Base-by-base conservation (phyloP, 2,329 filamentous ascomycete genomes). In the Akanthomyces uredinophilus region DNA sequence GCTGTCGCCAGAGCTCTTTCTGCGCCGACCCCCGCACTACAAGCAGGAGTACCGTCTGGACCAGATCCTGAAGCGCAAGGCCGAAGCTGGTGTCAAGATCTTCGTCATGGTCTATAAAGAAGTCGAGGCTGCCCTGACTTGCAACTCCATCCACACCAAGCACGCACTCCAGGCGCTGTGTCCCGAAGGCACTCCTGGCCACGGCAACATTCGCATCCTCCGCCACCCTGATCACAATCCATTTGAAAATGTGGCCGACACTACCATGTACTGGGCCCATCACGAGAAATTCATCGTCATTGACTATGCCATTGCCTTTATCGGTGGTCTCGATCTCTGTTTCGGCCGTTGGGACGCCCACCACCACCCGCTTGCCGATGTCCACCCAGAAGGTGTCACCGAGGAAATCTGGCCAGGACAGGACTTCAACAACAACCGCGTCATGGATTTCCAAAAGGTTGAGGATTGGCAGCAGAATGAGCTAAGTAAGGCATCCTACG, bases 201-300 rank as follows among this genome's bases (percentile, higher is more conserved):
- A 93, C 72, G 92, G 91, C 53, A 98, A 98, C 72, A 98, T 99
- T 71, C 84, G 81, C 41, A 81, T 96, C 57, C 89, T 96, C 85
- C 86, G 94, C 35, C 94, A 98, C 75, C 94, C 94, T 0, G 94
- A 98, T 73, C 94, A 98, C 77, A 97, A 97, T 66, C 84, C 96
- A 2, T 86, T 98, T 56, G 92, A 97, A 69, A 97, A 97, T 70
- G 90, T 89, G 2, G 90, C 90, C 35, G 94, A 98, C 68, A 96
- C 96, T 91, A 97, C 92, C 0, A 92, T 97, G 70, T 97, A 96
- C 78, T 98, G 94, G 87, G 95, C 95, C 0, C 95, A 99, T 72
- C 95, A 99, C 72, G 95, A 99, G 70, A 99, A 99, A 73, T 96
- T 97, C 71, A 90, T 98, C 60, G 90, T 99, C 20, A 90, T 98